phyloP scores from a whole-genome alignment of 768 basidiomycete genomes.

The Mycena vitilis region DNA sequence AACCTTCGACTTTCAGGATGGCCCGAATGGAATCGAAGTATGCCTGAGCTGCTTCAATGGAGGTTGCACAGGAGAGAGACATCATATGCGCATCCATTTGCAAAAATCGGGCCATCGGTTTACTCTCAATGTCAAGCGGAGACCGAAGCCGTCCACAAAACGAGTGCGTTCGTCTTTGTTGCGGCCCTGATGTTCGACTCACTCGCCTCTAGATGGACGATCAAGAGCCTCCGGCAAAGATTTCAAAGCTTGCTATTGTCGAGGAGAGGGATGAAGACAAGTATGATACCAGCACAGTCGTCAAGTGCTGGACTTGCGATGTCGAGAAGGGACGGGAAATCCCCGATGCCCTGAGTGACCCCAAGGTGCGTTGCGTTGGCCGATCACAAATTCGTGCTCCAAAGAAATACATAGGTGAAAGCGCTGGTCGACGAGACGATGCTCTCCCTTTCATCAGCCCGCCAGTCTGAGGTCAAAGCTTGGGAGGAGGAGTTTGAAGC shows the following conservation, averaged over 20 bases:
- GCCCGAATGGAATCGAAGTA: slow-evolving; percentile 82
- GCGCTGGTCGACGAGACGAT: slow-evolving; percentile 75
- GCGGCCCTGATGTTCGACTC: not conserved
- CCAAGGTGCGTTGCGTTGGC: slow-evolving; percentile 44
- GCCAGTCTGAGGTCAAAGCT: slow-evolving; percentile 94
- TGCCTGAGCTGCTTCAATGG: slow-evolving; percentile 97
- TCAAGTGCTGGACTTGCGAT: slow-evolving; percentile 87
- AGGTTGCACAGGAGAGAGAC: slow-evolving; percentile 75
- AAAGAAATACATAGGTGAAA: slow-evolving; percentile 54
- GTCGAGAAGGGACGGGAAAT: slow-evolving; percentile 58
- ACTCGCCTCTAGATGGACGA: slow-evolving; percentile 66
- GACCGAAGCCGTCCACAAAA: slow-evolving; percentile 67
- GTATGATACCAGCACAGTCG: slow-evolving; percentile 72
- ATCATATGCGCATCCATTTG: slow-evolving; percentile 81
- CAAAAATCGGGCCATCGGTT: slow-evolving; percentile 79
- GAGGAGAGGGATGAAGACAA: slow-evolving; percentile 92
- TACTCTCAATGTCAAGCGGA: slow-evolving; percentile 85
- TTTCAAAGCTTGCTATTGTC: slow-evolving; percentile 87
- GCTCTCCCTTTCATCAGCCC: slow-evolving; percentile 86
- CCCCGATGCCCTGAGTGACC: slow-evolving; percentile 49
- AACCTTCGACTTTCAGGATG: slow-evolving; percentile 64
- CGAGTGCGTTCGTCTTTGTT: slow-evolving; percentile 63
- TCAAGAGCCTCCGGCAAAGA: slow-evolving; percentile 88
- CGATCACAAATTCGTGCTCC: not conserved
- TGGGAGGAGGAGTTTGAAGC: slow-evolving; percentile 96